Base-by-base conservation (phyloP, 1,284 basidiomycete genomes). In the Polyporus tsugae region DNA sequence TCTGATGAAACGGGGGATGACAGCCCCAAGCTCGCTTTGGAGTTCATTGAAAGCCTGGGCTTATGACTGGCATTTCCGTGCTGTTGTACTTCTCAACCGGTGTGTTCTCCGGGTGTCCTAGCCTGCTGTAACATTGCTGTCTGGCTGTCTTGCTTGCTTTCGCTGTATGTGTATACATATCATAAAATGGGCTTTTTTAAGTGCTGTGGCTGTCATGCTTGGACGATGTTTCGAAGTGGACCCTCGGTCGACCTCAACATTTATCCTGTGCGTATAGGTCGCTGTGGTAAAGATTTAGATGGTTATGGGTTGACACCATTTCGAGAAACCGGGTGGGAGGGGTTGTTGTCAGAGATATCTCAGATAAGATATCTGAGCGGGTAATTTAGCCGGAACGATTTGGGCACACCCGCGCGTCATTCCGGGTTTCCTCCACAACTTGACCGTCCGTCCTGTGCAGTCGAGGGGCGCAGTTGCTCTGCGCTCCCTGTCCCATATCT, bases 21-120 rank as follows among this genome's bases (percentile, higher is more conserved):
- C 33, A 74, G 73, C 59, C 71, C 71, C n/a, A 73, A 68, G 62
- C 63, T 74, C 4, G 77, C 77, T 9, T 67, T 78, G 53, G 76
- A 78, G 41, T 78, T 75, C 62, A 67, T 77, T 60, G 73, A 77
- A 71, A 67, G 60, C 29, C 65, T 70, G 41, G 49, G 60, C 61
- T 29, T 58, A 49, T 65, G 36, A 55, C 39, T 4, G 63, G 46
- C 11, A 33, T 57, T 9, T 63, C 49, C 42, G 58, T 10, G 15
- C 57, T 38, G 9, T 15, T 15, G 13, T 35, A n/a, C 29, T n/a
- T 39, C 35, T 29, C 33, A 6, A 42, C 9, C 35, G 35, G 35
- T 38, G 35, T 62, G 61, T 52, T 15, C 46, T 53, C 46, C 22
- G n/a, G 52, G 36, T 57, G 52, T 11, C 22, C 6, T 44, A 6